phyloP scores from a whole-genome alignment of 805 yeast species.

The Ogataea neopini region DNA sequence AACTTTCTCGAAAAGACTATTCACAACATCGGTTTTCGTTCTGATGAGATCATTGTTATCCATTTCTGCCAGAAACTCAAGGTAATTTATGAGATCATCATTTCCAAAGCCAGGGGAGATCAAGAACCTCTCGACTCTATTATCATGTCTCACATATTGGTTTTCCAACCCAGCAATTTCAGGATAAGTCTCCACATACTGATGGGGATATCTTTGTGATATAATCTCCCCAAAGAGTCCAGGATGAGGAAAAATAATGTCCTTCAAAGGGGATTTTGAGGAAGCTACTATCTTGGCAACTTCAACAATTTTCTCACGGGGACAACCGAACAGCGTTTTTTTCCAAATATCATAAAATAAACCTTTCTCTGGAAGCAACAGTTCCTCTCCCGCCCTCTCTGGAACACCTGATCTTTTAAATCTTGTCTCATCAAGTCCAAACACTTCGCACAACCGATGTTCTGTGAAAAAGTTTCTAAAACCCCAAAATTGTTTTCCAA shows the following conservation, averaged over 20 bases:
- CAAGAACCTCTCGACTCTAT: background rate
- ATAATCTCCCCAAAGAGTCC: background rate
- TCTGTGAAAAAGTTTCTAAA: background rate
- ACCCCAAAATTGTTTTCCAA: background rate
- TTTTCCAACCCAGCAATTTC: background rate
- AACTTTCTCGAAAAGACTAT: background rate
- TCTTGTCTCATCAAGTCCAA: background rate
- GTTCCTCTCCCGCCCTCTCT: background rate
- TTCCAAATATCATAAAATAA: background rate
- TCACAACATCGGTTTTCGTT: background rate
- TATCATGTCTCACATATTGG: background rate
- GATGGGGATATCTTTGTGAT: background rate
- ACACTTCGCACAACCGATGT: background rate
- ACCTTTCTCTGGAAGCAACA: background rate
- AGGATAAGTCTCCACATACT: background rate
- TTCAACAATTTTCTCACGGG: background rate
- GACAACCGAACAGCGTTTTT: background rate
- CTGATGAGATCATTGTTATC: background rate
- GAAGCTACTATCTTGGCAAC: background rate
- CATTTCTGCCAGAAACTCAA: background rate
- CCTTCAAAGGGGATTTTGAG: background rate
- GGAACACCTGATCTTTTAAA: background rate
- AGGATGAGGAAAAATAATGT: background rate
- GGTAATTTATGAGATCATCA: background rate
- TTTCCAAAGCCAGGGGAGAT: background rate